A percentile compares a stretch with the other conserved stretches of the same genome.
Conservation (phyloP, 2,329 filamentous ascomycete species). For the Exutisphaerella laricina region DNA sequence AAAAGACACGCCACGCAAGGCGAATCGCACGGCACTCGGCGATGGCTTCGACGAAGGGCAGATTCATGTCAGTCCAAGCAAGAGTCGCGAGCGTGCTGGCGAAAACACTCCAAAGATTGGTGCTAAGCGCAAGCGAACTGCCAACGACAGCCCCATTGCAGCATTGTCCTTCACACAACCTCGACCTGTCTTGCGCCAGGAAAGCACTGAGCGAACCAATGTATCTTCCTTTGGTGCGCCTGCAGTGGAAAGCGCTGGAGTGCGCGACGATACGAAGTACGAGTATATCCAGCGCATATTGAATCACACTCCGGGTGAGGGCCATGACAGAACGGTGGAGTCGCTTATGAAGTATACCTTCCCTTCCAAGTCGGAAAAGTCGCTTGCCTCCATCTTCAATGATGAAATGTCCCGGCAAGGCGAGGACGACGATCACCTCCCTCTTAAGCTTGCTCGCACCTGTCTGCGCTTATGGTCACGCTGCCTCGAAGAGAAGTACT, state of each 20-base stretch:
- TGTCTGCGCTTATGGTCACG: constrained; percentile 63
- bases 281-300: constrained; percentile 56
- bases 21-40: constrained; percentile 35
- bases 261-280: constrained; percentile 19
- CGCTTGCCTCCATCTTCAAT: constrained; percentile 62
- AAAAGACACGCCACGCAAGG: constrained; percentile 26
- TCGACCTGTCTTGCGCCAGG: constrained; percentile 16
- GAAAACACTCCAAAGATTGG: constrained; percentile 55
- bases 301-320: constrained; percentile 53
- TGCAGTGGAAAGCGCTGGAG: background rate
- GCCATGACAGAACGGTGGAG: constrained; percentile 61
- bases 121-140: constrained; percentile 62
- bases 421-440: constrained; percentile 47
- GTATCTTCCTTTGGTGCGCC: constrained; percentile 9
- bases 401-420: constrained; percentile 55
- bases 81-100: constrained; percentile 46
- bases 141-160: constrained; percentile 60
- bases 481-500: constrained; percentile 59
- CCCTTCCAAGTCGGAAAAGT: constrained; percentile 57
- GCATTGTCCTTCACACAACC: constrained; percentile 36
- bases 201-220: constrained; percentile 18
- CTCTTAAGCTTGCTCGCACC: constrained; percentile 59
- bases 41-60: constrained; percentile 74
- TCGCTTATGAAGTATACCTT: constrained; percentile 59
- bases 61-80: constrained; percentile 36